Evolutionary conservation across 2,329 filamentous ascomycete species (phyloP).

Genomic region (Penicillium sp.): DNA sequence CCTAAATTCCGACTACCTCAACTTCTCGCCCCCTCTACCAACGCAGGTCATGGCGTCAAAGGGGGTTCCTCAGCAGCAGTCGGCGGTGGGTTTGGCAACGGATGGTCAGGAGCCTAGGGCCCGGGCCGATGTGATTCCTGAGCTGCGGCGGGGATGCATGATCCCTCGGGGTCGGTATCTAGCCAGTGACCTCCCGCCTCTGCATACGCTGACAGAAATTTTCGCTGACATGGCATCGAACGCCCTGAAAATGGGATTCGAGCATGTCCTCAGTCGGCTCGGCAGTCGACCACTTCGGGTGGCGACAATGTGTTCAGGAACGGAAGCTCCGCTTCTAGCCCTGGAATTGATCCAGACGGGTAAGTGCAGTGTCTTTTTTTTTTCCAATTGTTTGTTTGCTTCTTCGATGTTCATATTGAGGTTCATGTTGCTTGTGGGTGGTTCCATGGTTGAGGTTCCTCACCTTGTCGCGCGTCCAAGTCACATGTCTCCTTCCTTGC

Average conservation of each 20-base stretch:
- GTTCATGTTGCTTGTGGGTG: neutral
- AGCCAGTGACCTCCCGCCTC: constrained; percentile 25
- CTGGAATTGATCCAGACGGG: constrained; percentile 57
- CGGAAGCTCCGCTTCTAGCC: constrained; percentile 70
- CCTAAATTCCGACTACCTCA: neutral
- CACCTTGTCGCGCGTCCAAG: neutral
- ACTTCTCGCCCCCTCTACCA: neutral
- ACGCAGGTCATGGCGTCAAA: constrained; percentile 1
- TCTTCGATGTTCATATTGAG: neutral
- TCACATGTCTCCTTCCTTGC: neutral
- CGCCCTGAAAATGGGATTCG: constrained; percentile 39
- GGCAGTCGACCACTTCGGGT: constrained; percentile 52
- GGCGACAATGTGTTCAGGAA: constrained; percentile 76
- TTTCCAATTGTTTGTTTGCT: neutral
- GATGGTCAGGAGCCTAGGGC: constrained; percentile 4
- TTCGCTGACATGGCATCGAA: constrained; percentile 28
- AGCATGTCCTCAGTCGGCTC: constrained; percentile 43
- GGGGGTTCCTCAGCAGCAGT: neutral
- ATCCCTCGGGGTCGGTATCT: constrained; percentile 14
- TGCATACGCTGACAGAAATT: constrained; percentile 31
- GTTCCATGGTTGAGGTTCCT: neutral
- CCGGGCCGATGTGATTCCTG: constrained; percentile 21
- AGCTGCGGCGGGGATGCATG: constrained; percentile 17
- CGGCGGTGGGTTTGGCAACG: neutral
- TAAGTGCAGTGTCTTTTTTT: constrained; percentile 21